Conservation (phyloP, 768 basidiomycete genomes). For the Kwoniella sp. region DNA sequence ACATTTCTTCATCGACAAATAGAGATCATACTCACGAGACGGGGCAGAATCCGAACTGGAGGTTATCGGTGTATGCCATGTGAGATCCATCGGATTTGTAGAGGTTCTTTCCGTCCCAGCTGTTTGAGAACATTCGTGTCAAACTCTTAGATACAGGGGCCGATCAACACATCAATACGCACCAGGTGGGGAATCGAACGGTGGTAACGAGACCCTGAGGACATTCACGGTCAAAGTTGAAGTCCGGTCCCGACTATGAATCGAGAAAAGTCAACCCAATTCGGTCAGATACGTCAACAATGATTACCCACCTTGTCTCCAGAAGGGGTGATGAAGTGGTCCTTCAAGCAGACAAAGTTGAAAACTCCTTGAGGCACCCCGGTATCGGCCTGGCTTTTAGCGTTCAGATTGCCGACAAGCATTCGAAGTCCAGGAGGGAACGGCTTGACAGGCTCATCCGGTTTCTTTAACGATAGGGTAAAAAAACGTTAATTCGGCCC, state of each 20-base stretch:
- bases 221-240: conserved; percentile 25
- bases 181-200: conserved; percentile 30
- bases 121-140: neutral
- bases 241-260: conserved; percentile 15
- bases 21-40: conserved; percentile 16
- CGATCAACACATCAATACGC: neutral
- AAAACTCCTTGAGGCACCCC: conserved; percentile 10
- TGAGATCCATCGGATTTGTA: conserved; percentile 39
- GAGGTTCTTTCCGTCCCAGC: conserved; percentile 41
- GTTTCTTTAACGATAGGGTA: conserved; percentile 11
- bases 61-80: conserved; percentile 26
- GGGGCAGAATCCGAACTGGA: conserved; percentile 34
- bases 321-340: conserved; percentile 21
- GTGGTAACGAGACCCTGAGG: conserved; percentile 33
- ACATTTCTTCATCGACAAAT: neutral
- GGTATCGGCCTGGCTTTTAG: conserved; percentile 11
- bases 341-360: conserved; percentile 25
- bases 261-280: neutral
- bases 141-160: too few relatives aligned
- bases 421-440: conserved; percentile 42
- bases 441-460: conserved; percentile 21
- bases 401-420: conserved; percentile 18
- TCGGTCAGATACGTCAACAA: neutral
- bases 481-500: neutral
- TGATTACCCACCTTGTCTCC: conserved; percentile 39